A percentile compares a stretch with the other conserved stretches of the same genome.
Evolutionary conservation across 2,329 filamentous ascomycete genomes (phyloP).

Genomic region (Botrytis aclada): DNA sequence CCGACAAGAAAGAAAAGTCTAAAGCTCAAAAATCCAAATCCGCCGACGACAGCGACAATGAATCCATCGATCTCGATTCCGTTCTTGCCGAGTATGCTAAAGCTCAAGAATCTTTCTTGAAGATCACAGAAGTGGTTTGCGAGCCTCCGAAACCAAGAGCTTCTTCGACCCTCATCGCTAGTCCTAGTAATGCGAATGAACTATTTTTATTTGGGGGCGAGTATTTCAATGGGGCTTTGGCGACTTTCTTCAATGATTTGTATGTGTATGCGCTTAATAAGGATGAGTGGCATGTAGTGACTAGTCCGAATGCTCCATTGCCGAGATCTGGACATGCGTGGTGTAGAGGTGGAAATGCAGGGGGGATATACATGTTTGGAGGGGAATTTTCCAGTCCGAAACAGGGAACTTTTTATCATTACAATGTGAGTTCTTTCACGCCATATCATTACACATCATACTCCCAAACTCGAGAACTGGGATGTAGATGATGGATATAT

Average conservation of each 20-base stretch:
- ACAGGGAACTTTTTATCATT: slow-evolving; percentile 98
- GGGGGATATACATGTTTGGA: slow-evolving; percentile 87
- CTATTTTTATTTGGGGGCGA: slow-evolving; percentile 92
- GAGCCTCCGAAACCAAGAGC: slow-evolving; percentile 75
- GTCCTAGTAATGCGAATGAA: slow-evolving; percentile 81
- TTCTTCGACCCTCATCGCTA: slow-evolving; percentile 78
- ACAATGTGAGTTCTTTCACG: slow-evolving; percentile 58
- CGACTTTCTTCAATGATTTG: slow-evolving; percentile 66
- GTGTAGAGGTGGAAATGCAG: slow-evolving; percentile 80
- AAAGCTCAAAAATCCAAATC: slow-evolving; percentile 71
- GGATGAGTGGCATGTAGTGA: slow-evolving; percentile 88
- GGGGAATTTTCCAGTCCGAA: slow-evolving; percentile 96
- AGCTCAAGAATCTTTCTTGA: slow-evolving; percentile 89
- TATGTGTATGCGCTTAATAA: slow-evolving; percentile 73
- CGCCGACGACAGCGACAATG: slow-evolving; percentile 74
- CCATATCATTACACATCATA: background rate
- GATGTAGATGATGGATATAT: background rate
- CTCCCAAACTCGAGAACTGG: too few relatives aligned
- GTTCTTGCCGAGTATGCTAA: slow-evolving; percentile 91
- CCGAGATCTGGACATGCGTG: slow-evolving; percentile 92
- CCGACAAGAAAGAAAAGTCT: slow-evolving; percentile 76
- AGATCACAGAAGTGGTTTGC: slow-evolving; percentile 78
- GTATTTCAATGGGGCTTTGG: slow-evolving; percentile 88
- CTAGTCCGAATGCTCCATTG: slow-evolving; percentile 84
- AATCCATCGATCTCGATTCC: slow-evolving; percentile 89